Evolutionary conservation across 2,329 filamentous ascomycete genomes (phyloP).

Genomic region (Fusarium nisikadoi): DNA sequence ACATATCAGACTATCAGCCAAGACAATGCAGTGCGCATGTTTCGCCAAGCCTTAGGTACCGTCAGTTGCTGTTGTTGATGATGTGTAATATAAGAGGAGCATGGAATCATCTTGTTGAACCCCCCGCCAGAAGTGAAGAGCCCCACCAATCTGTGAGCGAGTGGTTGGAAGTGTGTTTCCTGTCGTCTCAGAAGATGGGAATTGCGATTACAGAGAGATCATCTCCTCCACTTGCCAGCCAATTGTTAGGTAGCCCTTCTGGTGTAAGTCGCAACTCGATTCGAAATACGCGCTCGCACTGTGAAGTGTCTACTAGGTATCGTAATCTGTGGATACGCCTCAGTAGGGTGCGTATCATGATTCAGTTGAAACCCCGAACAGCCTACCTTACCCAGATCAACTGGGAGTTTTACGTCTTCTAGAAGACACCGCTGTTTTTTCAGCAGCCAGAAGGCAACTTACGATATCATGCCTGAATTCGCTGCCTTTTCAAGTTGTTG

Average conservation of each 20-base stretch:
- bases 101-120: slow-evolving; percentile 33
- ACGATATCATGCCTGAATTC: slow-evolving; percentile 1
- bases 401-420: slow-evolving; percentile 6
- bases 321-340: slow-evolving; percentile 26
- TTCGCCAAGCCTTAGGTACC: slow-evolving; percentile 20
- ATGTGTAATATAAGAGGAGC: slow-evolving; percentile 11
- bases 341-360: slow-evolving; percentile 31
- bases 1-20: not conserved
- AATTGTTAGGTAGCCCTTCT: not conserved
- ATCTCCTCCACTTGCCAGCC: slow-evolving; percentile 1
- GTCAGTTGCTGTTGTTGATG: slow-evolving; percentile 2
- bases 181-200: slow-evolving; percentile 13
- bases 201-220: slow-evolving; percentile 15
- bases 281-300: slow-evolving; percentile 29
- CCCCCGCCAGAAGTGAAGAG: slow-evolving; percentile 1
- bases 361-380: slow-evolving; percentile 24
- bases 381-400: not conserved
- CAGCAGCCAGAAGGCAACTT: not conserved
- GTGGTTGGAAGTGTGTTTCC: slow-evolving; percentile 15
- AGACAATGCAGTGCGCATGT: not conserved
- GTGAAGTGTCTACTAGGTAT: slow-evolving; percentile 10
- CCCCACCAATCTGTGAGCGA: not conserved
- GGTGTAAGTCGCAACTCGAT: slow-evolving; percentile 3
- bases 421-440: slow-evolving; percentile 37
- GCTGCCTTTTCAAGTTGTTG: not conserved